phyloP scores from a whole-genome alignment of 1,284 basidiomycete genomes.

The Austroboletus niveus region DNA sequence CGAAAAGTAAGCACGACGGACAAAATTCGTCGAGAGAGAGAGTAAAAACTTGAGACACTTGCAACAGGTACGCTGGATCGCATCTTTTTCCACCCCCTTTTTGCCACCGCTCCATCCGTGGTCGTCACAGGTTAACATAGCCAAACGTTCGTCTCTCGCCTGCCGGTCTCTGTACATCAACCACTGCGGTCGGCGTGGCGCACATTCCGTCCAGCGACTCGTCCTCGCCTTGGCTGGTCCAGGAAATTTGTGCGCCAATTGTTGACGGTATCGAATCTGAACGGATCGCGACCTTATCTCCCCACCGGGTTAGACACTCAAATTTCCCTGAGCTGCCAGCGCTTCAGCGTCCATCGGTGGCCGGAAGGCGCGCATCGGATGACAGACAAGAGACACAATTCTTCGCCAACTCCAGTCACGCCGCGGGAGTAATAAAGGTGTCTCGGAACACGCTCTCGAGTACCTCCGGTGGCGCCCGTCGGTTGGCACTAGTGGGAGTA shows the following conservation, averaged over 20 bases:
- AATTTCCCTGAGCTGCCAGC: constrained; percentile 14
- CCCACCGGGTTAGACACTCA: constrained; percentile 14
- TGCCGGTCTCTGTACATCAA: constrained; percentile 7
- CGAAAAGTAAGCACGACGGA: constrained; percentile 25
- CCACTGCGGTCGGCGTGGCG: constrained; percentile 12
- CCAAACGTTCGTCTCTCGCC: constrained; percentile 2
- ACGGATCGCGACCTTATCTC: constrained; percentile 35
- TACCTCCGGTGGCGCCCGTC: constrained; percentile 13
- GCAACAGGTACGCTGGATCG: constrained; percentile 18
- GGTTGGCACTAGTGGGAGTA: neutral
- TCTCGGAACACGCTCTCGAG: constrained; percentile 12
- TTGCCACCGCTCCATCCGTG: constrained; percentile 16
- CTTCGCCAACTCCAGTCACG: constrained; percentile 23
- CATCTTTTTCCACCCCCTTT: constrained; percentile 30
- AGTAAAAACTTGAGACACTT: constrained; percentile 6
- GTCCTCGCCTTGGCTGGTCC: neutral
- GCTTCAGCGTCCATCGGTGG: constrained; percentile 4
- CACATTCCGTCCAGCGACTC: neutral
- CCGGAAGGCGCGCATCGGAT: constrained; percentile 19
- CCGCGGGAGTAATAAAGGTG: constrained; percentile 28
- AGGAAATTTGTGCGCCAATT: constrained; percentile 11
- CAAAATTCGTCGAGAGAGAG: constrained; percentile 4
- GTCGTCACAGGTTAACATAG: constrained; percentile 11
- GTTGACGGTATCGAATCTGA: constrained; percentile 18
- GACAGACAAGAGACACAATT: constrained; percentile 12